phyloP scores from a whole-genome alignment of 2,329 filamentous ascomycete species.

The Triangularia verruculosa region DNA sequence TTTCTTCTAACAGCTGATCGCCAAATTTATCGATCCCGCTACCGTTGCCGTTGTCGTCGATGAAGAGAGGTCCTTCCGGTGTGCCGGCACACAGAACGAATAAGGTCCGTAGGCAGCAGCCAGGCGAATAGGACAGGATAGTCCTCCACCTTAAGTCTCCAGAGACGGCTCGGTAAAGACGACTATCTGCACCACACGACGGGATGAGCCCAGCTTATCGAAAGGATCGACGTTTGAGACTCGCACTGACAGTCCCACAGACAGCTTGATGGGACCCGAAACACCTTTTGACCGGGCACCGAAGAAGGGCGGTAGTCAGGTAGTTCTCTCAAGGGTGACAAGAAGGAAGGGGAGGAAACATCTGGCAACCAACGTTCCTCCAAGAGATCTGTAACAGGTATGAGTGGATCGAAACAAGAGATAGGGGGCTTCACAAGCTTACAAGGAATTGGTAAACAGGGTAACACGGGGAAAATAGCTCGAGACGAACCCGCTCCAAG shows the following conservation, averaged over 20 bases:
- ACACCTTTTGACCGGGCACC: constrained; percentile 35
- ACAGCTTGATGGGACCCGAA: constrained; percentile 41
- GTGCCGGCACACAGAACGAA: not conserved
- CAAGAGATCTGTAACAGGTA: constrained; percentile 8
- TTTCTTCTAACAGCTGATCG: not conserved
- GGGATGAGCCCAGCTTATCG: constrained; percentile 29
- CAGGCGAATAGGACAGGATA: constrained; percentile 6
- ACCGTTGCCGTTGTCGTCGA: not conserved
- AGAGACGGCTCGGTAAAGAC: constrained; percentile 5
- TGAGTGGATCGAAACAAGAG: constrained; percentile 5
- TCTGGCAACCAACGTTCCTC: constrained; percentile 14
- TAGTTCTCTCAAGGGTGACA: not conserved
- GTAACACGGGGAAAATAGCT: not conserved
- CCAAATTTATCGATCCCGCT: not conserved
- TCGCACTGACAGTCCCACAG: constrained; percentile 37
- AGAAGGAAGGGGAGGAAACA: constrained; percentile 19
- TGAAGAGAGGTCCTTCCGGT: not conserved
- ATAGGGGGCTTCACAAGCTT: not conserved
- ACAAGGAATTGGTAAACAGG: not conserved
- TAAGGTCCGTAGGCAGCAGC: not conserved
- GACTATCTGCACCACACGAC: not conserved
- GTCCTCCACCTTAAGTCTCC: constrained; percentile 19
- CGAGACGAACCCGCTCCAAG: not conserved
- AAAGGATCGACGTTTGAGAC: constrained; percentile 40
- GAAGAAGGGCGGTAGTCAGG: constrained; percentile 22